Evolutionary conservation across 306 rosid genomes (phyloP).

Genomic region (Pyrus communis): DNA sequence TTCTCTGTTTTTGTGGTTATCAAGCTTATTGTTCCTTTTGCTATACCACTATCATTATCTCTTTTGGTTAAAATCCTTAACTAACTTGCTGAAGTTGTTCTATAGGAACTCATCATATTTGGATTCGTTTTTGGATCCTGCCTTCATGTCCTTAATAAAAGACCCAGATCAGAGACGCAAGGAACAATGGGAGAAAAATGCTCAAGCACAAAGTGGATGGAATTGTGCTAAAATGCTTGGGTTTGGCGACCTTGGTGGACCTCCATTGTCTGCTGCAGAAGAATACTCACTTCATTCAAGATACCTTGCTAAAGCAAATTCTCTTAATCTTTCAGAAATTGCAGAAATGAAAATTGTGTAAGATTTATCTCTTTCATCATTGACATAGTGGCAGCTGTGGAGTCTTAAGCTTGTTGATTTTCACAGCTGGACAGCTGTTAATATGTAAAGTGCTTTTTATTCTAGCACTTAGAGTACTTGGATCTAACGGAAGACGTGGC

Average conservation of each 20-base stretch:
- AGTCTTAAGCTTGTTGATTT: neutral
- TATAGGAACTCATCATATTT: constrained; percentile 75
- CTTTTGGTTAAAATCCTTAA: constrained; percentile 1
- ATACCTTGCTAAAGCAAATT: constrained; percentile 94
- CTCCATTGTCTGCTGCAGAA: constrained; percentile 81
- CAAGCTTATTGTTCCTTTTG: neutral
- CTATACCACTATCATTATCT: neutral
- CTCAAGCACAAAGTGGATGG: constrained; percentile 84
- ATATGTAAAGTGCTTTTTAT: neutral
- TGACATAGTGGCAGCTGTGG: neutral
- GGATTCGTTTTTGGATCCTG: constrained; percentile 88
- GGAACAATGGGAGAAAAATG: constrained; percentile 97
- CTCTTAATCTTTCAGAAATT: constrained; percentile 85
- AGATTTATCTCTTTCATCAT: constrained; percentile 21
- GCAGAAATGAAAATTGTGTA: constrained; percentile 96
- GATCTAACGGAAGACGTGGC: no score
- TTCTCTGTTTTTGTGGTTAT: neutral
- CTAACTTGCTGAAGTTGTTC: constrained; percentile 9
- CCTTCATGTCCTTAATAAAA: constrained; percentile 97
- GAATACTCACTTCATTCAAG: constrained; percentile 94
- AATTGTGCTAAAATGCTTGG: constrained; percentile 76
- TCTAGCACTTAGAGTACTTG: neutral
- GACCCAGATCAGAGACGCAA: constrained; percentile 95
- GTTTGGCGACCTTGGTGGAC: constrained; percentile 78
- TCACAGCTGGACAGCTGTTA: neutral